Conservation (phyloP, 2,329 filamentous ascomycete species). For the Dactylellina parvicollis region DNA sequence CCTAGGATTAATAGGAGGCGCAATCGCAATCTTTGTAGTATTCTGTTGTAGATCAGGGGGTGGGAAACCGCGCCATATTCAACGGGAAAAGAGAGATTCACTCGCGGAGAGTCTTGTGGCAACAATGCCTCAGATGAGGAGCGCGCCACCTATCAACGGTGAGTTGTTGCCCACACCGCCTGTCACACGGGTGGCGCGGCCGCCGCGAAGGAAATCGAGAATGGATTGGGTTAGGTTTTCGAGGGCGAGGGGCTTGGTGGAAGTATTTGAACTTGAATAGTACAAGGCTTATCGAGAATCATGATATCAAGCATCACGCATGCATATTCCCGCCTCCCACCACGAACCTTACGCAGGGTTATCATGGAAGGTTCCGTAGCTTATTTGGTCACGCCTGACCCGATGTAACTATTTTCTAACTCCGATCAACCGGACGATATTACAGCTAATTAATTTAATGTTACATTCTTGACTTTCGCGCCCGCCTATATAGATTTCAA, state of each 20-base stretch:
- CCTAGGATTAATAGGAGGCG: conserved; percentile 10
- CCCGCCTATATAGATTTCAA: too few species aligned
- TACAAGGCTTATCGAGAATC: too few species aligned
- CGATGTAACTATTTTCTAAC: too few species aligned
- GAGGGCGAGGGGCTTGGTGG: conserved; percentile 14
- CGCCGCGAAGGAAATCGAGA: conserved; percentile 25
- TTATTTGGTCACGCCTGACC: too few species aligned
- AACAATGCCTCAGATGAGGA: conserved; percentile 2
- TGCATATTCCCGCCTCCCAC: neutral
- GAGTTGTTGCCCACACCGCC: neutral
- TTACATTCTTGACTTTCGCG: too few species aligned
- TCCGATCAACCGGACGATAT: too few species aligned
- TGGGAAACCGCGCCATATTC: too few species aligned
- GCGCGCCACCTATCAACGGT: conserved; percentile 1
- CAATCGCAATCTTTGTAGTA: neutral
- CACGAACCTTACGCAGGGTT: neutral
- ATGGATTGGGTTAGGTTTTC: conserved; percentile 50
- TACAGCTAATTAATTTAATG: too few species aligned
- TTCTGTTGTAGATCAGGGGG: conserved; percentile 7
- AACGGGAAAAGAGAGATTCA: conserved; percentile 1
- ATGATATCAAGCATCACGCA: too few species aligned
- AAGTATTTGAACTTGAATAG: conserved; percentile 42
- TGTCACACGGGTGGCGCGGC: neutral
- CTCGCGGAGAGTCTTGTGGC: conserved; percentile 1
- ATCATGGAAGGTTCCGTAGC: neutral